Evolutionary conservation across 2,329 filamentous ascomycete species (phyloP).

Genomic region (Scedosporium boydii): DNA sequence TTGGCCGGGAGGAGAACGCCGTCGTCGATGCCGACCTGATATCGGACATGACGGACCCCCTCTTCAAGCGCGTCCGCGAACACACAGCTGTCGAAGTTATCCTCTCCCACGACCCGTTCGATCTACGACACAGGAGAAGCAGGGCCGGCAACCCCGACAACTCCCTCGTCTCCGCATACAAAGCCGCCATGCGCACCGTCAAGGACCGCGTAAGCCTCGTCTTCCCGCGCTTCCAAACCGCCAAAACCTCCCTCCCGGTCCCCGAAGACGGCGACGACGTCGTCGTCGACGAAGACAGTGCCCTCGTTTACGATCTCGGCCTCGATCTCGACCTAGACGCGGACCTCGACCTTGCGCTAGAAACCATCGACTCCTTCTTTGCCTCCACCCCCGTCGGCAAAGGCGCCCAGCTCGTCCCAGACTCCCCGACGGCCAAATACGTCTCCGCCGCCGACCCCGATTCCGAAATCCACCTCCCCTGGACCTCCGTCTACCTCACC

Average conservation of each 20-base stretch:
- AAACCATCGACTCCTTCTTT: constrained; percentile 28
- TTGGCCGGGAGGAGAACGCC: constrained; percentile 83
- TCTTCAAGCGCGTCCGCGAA: constrained; percentile 73
- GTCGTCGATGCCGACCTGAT: constrained; percentile 70
- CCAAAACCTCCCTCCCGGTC: constrained; percentile 6
- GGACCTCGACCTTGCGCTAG: constrained; percentile 21
- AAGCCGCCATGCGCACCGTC: constrained; percentile 11
- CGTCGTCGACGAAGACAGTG: constrained; percentile 3
- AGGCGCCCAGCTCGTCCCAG: constrained; percentile 61
- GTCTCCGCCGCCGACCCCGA: constrained; percentile 29
- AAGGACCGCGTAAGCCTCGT: constrained; percentile 10
- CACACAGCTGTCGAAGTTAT: constrained; percentile 64
- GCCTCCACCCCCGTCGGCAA: constrained; percentile 43
- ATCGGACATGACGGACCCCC: constrained; percentile 68
- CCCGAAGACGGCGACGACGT: neutral
- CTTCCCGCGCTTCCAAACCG: constrained; percentile 9
- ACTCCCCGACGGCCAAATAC: constrained; percentile 44
- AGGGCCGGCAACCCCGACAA: constrained; percentile 10
- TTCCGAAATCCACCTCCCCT: constrained; percentile 43
- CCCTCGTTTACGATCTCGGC: constrained; percentile 4
- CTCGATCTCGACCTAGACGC: constrained; percentile 16
- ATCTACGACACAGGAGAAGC: constrained; percentile 7
- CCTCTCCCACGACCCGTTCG: constrained; percentile 35
- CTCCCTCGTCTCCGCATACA: constrained; percentile 10
- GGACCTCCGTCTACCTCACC: constrained; percentile 63